Evolutionary conservation across 2,329 filamentous ascomycete genomes (phyloP).

Genomic region (Neonectria sp.): DNA sequence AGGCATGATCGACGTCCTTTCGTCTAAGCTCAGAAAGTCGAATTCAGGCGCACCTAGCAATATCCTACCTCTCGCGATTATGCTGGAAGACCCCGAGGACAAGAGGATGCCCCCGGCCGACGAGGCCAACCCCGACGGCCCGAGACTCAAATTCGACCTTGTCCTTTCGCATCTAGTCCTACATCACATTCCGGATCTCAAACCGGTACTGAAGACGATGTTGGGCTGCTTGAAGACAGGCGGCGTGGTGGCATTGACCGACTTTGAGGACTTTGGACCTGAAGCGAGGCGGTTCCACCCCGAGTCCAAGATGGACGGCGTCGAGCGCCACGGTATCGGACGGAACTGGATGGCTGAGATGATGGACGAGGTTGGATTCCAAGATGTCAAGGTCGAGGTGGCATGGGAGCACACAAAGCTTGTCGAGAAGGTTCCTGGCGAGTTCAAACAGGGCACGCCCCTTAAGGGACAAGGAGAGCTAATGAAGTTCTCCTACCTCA

Average conservation of each 20-base stretch:
- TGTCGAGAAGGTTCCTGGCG: constrained; percentile 63
- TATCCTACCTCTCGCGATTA: constrained; percentile 61
- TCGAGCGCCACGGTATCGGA: constrained; percentile 68
- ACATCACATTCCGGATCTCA: constrained; percentile 67
- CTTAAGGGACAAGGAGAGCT: constrained; percentile 42
- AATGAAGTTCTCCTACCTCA: constrained; percentile 57
- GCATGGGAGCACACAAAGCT: constrained; percentile 66
- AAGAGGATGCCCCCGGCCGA: constrained; percentile 55
- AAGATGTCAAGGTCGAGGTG: constrained; percentile 61
- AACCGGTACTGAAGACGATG: constrained; percentile 60
- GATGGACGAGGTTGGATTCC: constrained; percentile 55
- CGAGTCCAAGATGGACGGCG: constrained; percentile 64
- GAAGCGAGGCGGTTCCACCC: constrained; percentile 68
- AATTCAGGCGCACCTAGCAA: constrained; percentile 52
- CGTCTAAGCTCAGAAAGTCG: constrained; percentile 56
- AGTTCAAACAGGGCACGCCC: constrained; percentile 55
- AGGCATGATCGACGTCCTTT: constrained; percentile 69
- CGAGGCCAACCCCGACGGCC: constrained; percentile 44
- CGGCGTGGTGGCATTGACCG: constrained; percentile 67
- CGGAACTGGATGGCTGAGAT: constrained; percentile 57
- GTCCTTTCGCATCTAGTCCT: constrained; percentile 68
- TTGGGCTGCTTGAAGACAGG: constrained; percentile 62
- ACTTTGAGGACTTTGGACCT: constrained; percentile 70
- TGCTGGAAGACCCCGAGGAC: constrained; percentile 66
- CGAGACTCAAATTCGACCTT: constrained; percentile 63